phyloP scores from a whole-genome alignment of 2,329 filamentous ascomycete species.

The Akanthomyces dipterigenus region DNA sequence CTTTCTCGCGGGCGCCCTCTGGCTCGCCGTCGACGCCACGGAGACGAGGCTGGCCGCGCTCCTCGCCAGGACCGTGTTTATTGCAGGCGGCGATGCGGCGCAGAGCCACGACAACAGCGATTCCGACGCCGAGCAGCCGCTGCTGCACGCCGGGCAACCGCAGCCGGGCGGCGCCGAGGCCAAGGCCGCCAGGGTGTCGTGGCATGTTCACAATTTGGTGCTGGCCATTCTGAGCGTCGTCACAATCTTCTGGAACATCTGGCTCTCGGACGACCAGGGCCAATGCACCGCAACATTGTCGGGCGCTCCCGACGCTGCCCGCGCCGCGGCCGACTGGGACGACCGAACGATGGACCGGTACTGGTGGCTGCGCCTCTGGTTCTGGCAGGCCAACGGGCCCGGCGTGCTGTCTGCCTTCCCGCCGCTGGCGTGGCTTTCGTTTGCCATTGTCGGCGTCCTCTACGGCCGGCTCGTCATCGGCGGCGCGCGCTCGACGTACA shows the following conservation, averaged over 20 bases:
- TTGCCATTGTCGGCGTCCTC: conserved; percentile 36
- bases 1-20: conserved; percentile 35
- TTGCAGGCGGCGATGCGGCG: neutral
- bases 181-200: conserved; percentile 24
- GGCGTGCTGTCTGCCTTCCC: conserved; percentile 35
- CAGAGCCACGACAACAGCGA: neutral
- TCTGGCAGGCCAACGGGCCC: conserved; percentile 25
- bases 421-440: conserved; percentile 40
- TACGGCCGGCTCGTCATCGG: conserved; percentile 32
- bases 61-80: conserved; percentile 17
- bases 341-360: neutral
- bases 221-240: conserved; percentile 28
- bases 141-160: conserved; percentile 19
- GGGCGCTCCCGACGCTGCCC: neutral
- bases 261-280: conserved; percentile 35
- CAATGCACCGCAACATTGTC: conserved; percentile 23
- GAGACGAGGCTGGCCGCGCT: conserved; percentile 26
- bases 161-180: neutral
- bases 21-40: conserved; percentile 29
- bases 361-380: conserved; percentile 33
- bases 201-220: conserved; percentile 33
- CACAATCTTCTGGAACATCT: conserved; percentile 41
- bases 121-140: conserved; percentile 24
- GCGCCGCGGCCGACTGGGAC: neutral
- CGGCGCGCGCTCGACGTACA: conserved; percentile 25